phyloP scores from a whole-genome alignment of 2,329 filamentous ascomycete species.

The Zasmidium cellare region DNA sequence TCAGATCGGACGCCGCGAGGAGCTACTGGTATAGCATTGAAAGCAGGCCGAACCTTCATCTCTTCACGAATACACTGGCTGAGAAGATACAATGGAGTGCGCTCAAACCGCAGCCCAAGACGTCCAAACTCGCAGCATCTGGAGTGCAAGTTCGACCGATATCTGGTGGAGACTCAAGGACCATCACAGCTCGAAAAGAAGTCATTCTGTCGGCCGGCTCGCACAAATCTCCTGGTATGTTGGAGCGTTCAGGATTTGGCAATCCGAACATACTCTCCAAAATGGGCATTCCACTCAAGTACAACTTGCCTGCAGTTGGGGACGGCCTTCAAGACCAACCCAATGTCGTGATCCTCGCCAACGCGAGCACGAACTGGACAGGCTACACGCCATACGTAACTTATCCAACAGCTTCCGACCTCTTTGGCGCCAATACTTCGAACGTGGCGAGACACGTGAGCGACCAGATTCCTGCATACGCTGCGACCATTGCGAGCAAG shows the following conservation, averaged over 20 bases:
- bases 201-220: conserved; percentile 47
- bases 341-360: conserved; percentile 7
- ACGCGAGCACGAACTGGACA: conserved; percentile 25
- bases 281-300: conserved; percentile 17
- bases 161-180: conserved; percentile 41
- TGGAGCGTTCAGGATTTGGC: conserved; percentile 64
- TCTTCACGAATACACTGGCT: conserved; percentile 43
- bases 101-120: conserved; percentile 46
- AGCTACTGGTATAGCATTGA: conserved; percentile 48
- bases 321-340: conserved; percentile 33
- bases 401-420: conserved; percentile 20
- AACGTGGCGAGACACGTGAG: conserved; percentile 42
- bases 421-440: conserved; percentile 43
- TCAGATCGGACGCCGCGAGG: conserved; percentile 48
- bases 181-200: conserved; percentile 27
- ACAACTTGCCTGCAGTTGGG: conserved; percentile 34
- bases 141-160: conserved; percentile 61
- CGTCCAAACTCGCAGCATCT: conserved; percentile 32
- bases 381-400: conserved; percentile 15
- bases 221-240: conserved; percentile 53
- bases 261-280: conserved; percentile 47
- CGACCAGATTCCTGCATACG: conserved; percentile 6
- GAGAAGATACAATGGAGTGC: conserved; percentile 42
- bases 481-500: conserved; percentile 38
- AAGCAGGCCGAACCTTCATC: conserved; percentile 43